Conservation (phyloP, 192 early-diverging fungal genomes). For the Entrophospora sp. region DNA sequence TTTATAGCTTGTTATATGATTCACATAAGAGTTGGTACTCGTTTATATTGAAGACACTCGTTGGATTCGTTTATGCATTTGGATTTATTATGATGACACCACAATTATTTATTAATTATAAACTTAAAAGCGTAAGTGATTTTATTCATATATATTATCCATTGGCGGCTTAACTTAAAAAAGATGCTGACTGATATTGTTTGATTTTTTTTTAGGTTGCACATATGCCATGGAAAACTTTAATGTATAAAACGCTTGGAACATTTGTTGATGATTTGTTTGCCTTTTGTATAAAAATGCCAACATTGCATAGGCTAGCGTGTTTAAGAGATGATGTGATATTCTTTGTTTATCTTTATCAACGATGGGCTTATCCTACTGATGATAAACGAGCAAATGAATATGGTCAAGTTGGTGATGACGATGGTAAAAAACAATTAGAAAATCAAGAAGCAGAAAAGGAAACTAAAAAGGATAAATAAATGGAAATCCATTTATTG, state of each 20-base stretch:
- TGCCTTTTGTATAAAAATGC: conserved; percentile 93
- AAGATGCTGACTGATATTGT: background rate
- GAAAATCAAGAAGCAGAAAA: conserved; percentile 17
- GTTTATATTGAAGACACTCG: conserved; percentile 71
- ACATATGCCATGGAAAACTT: conserved; percentile 90
- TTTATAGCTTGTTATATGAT: conserved; percentile 77
- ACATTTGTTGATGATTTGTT: conserved; percentile 81
- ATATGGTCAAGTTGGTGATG: conserved; percentile 67
- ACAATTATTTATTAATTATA: conserved; percentile 89
- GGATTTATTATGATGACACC: conserved; percentile 79
- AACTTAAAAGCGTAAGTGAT: conserved; percentile 59
- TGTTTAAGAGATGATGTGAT: conserved; percentile 81
- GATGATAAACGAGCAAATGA: conserved; percentile 84
- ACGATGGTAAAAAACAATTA: conserved; percentile 7
- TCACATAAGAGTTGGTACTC: conserved; percentile 91
- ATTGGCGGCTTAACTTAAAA: background rate
- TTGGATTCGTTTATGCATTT: conserved; percentile 88
- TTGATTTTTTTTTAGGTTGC: conserved; percentile 54
- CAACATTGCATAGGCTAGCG: conserved; percentile 75
- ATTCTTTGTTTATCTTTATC: conserved; percentile 83
- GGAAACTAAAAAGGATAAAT: conserved; percentile 36
- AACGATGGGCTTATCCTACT: conserved; percentile 68
- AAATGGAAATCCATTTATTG: too few species aligned
- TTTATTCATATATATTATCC: too few species aligned
- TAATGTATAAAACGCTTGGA: conserved; percentile 80